Evolutionary conservation across 331 rosid species (phyloP).

Genomic region (Malus hybrid): DNA sequence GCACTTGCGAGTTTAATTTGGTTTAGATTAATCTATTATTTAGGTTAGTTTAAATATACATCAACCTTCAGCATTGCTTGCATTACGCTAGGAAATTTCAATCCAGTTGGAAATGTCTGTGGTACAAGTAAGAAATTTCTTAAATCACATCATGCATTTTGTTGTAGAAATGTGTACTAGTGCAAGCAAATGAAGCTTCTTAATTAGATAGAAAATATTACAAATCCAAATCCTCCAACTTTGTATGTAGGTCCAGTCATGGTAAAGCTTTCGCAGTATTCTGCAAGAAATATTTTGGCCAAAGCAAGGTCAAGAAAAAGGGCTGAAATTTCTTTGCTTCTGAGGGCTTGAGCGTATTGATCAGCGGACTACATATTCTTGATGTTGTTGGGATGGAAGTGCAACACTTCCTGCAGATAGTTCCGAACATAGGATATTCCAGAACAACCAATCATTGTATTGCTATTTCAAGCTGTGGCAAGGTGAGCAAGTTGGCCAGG

Average conservation of each 20-base stretch:
- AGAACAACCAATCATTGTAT: constrained; percentile 24
- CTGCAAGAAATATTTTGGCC: constrained; percentile 34
- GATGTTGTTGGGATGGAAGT: constrained; percentile 14
- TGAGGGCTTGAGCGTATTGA: constrained; percentile 27
- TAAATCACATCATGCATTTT: not conserved
- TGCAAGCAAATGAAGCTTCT: not conserved
- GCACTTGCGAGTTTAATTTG: too few species aligned
- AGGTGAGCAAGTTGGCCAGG: constrained; percentile 38
- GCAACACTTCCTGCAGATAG: constrained; percentile 19
- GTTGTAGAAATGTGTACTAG: not conserved
- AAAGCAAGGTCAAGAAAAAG: constrained; percentile 30
- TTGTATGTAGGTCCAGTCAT: constrained; percentile 28
- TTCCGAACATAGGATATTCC: constrained; percentile 14
- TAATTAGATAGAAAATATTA: not conserved
- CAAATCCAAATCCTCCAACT: constrained; percentile 47
- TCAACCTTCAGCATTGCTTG: constrained; percentile 20
- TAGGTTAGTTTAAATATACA: too few species aligned
- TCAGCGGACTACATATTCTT: not conserved
- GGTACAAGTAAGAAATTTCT: not conserved
- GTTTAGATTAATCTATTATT: too few species aligned
- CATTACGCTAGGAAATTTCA: constrained; percentile 18
- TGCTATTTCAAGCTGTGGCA: constrained; percentile 12
- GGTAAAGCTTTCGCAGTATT: constrained; percentile 24
- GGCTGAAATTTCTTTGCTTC: constrained; percentile 27
- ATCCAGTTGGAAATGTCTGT: constrained; percentile 31